A percentile compares a stretch with the other conserved stretches of the same genome.
phyloP scores from a whole-genome alignment of 331 rosid genomes.

The Quercus tomentella region DNA sequence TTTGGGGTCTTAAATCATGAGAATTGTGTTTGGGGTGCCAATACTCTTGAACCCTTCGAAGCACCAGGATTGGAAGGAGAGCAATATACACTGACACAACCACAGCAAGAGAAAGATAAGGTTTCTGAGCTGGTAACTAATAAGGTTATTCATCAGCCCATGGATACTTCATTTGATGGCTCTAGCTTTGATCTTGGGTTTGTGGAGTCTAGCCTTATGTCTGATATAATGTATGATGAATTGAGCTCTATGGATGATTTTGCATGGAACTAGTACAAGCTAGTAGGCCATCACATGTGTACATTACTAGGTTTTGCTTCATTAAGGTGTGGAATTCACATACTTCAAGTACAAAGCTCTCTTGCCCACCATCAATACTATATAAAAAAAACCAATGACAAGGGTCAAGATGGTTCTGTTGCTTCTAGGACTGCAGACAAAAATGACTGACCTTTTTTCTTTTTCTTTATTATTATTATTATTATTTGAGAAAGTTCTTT shows the following conservation, averaged over 20 bases:
- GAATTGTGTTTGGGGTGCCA: slow-evolving; percentile 23
- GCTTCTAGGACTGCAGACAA: neutral
- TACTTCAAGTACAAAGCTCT: neutral
- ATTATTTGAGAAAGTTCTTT: too few species aligned
- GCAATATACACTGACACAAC: slow-evolving; percentile 3
- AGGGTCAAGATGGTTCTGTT: neutral
- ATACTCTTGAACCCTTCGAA: slow-evolving; percentile 19
- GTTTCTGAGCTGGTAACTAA: slow-evolving; percentile 22
- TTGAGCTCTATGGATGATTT: slow-evolving; percentile 44
- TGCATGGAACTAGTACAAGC: slow-evolving; percentile 49
- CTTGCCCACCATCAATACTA: neutral
- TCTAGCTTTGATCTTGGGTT: slow-evolving; percentile 57
- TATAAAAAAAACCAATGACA: neutral
- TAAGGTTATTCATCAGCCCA: slow-evolving; percentile 1
- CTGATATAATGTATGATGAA: slow-evolving; percentile 48
- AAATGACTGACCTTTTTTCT: neutral
- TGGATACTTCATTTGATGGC: slow-evolving; percentile 24
- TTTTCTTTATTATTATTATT: too few species aligned
- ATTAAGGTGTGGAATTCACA: neutral
- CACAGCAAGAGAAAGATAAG: slow-evolving; percentile 31
- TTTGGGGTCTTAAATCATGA: slow-evolving; percentile 25
- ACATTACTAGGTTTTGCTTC: neutral
- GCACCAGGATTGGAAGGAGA: slow-evolving; percentile 16
- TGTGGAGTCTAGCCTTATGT: slow-evolving; percentile 47
- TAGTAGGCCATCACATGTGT: neutral